phyloP scores from a whole-genome alignment of 1,284 basidiomycete species.

The Austropuccinia psidii region DNA sequence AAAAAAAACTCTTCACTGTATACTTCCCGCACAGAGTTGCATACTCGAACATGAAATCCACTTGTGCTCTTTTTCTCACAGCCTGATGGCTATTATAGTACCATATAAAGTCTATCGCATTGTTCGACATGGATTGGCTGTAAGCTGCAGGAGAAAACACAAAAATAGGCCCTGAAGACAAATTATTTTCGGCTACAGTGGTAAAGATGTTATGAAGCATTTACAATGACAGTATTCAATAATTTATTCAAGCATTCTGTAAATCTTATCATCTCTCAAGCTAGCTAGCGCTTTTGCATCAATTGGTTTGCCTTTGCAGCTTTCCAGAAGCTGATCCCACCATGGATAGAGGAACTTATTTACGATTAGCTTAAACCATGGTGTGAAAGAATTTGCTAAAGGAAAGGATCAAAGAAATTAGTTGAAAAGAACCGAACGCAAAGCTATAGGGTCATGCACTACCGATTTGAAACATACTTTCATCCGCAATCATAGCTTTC shows the following conservation, averaged over 20 bases:
- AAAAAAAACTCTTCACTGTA: no score
- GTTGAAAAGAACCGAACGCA: background rate
- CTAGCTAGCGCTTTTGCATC: slow-evolving; percentile 12
- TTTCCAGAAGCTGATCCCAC: slow-evolving; percentile 82
- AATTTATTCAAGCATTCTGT: slow-evolving; percentile 31
- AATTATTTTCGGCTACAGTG: no score
- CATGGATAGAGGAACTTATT: slow-evolving; percentile 94
- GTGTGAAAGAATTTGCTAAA: slow-evolving; percentile 79
- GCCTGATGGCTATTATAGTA: no score
- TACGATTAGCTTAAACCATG: slow-evolving; percentile 98
- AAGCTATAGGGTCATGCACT: background rate
- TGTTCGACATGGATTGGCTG: no score
- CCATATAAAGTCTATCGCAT: no score
- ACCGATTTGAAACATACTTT: slow-evolving; percentile 55
- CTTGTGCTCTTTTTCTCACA: no score
- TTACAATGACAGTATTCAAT: no score
- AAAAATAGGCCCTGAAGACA: no score
- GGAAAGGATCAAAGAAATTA: background rate
- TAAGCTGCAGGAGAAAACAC: no score
- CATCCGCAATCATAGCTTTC: slow-evolving; percentile 77
- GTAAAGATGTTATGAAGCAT: no score
- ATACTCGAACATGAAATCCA: no score
- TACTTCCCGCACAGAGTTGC: no score
- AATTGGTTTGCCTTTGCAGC: slow-evolving; percentile 44
- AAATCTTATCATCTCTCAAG: slow-evolving; percentile 8